Evolutionary conservation across 1,284 basidiomycete species (phyloP), one percentile per base, ranked within the genome.

Genomic region (Athelia sp.): DNA sequence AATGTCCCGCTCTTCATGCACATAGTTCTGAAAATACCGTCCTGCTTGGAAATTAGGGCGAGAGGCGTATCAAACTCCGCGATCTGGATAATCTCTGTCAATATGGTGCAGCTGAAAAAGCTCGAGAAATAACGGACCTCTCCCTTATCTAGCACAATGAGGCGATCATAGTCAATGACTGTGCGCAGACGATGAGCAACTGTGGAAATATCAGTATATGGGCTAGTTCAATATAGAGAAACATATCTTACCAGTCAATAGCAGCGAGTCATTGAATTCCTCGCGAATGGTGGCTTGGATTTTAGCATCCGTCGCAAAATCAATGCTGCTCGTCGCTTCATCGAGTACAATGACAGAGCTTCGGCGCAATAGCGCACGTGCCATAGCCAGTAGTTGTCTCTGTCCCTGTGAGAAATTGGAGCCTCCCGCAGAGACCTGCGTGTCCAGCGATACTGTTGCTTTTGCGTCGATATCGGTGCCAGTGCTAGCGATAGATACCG

Each of bases 391-490:
- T 2, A 94, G 73, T 65, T 94, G 91, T n/a, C 88, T 64, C 60
- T 95, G 90, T 3, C 91, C 92, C 52, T 90, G 87, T 2, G 87
- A 90, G 60, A 93, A 90, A 67, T 93, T 93, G 49, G 79, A 76
- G 4, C 91, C 91, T 1, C 89, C 89, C 0, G 87, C 75, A 0
- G 87, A 87, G 2, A 93, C 84, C 54, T 83, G 78, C 0, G 85
- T 86, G 34, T 87, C 80, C 14, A 93, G 73, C 0, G 78, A 76
- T 48, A 92, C 71, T 4, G 70, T 70, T 3, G 74, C 71, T 61
- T 78, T 82, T n/a, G 62, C 54, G 36, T 81, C 79, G 10, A 70
- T 61, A 36, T 80, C 76, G 0, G 77, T 79, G 4, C 65, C 60
- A 0, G 73, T 64, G 0, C 70, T 73, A 4, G 36, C 9, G 19